These are phyloP conservation scores for Vitrella brassicaformis DNA, from an alignment of 73 alveolate species.

Conservation along the genomic window DNA sequence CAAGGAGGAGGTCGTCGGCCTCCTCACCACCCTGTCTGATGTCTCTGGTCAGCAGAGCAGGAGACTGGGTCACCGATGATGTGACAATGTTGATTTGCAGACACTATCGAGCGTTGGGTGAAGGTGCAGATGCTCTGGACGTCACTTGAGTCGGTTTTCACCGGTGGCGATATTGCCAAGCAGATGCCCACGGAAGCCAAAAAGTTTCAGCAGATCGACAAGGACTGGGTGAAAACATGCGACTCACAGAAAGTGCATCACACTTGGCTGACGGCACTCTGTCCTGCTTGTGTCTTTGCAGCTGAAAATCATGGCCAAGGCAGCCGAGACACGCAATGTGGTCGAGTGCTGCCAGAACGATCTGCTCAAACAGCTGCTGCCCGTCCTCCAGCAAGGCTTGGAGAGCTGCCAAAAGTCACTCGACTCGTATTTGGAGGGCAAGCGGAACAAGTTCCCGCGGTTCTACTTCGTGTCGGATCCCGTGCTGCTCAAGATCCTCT, in stretches of 20 bases:
- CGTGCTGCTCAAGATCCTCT: conserved; percentile 90
- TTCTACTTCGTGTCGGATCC: conserved; percentile 97
- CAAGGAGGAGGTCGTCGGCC: conserved; percentile 75
- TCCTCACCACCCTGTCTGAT: conserved; percentile 69
- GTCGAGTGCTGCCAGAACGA: conserved; percentile 93
- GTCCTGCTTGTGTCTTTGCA: neutral
- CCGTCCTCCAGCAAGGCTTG: conserved; percentile 74
- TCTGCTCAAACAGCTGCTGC: conserved; percentile 91
- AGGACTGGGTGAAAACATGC: conserved; percentile 94
- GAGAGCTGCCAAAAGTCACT: conserved; percentile 97
- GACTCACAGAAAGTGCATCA: too few relatives aligned
- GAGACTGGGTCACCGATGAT: too few relatives aligned
- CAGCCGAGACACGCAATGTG: conserved; percentile 93
- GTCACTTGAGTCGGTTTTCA: conserved; percentile 95
- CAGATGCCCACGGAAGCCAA: conserved; percentile 98
- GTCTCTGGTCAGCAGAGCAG: too few relatives aligned
- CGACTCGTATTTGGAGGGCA: conserved; percentile 96
- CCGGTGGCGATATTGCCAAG: conserved; percentile 99
- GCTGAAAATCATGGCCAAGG: conserved; percentile 67
- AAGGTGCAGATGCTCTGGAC: conserved; percentile 99
- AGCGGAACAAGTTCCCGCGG: conserved; percentile 99
- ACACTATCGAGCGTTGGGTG: conserved; percentile 95
- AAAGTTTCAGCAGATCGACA: conserved; percentile 93
- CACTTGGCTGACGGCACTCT: too few relatives aligned
- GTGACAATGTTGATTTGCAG: too few relatives aligned